Evolutionary conservation across 306 rosid species (phyloP), one percentile per base, ranked within the genome.

Genomic region (Malus orientalis): DNA sequence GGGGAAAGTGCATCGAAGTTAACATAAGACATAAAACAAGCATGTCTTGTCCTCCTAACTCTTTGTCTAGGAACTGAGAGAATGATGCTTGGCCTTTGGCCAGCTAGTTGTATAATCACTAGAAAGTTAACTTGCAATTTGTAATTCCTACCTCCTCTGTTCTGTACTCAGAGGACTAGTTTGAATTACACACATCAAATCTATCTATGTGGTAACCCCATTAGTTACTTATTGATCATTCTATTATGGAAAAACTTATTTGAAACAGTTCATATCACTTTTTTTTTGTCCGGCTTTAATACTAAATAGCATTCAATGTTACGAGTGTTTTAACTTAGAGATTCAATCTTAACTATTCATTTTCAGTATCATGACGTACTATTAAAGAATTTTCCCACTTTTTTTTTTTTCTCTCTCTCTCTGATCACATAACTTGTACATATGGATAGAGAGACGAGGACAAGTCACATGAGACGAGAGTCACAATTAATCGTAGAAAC

Each of bases 401-500:
- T 40, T 5, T 40, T 40, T 5, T 4, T 2, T 6, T 9, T 40
- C 4, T 47, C 7, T 49, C 0, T 2, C 6, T 49, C 3, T 49
- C 8, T 4, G 0, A 4, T 49, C 8, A 49, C 8, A 15, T 15
- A 49, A 15, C 8, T 49, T 49, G 6, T 49, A 15, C 2, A 49
- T 47, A 49, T 14, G 54, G 18, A 18, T 2, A 49, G 54, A 49
- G 3, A 49, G 54, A 49, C 1, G 7, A 4, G 18, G 54, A 49
- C 19, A 49, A 49, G 6, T 14, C 53, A 47, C 18, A 2, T 47
- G 53, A 47, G 15, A 14, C 14, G 18, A 47, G 53, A 47, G 53
- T 32, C 36, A 47, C 53, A 47, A 33, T 33, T 33, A 0, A 71
- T 69, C 87, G 78, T 80, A 36, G 83, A 80, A 38, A 62, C 14